phyloP scores from a whole-genome alignment of 495 filamentous ascomycete genomes.

The Neurospora sp. region DNA sequence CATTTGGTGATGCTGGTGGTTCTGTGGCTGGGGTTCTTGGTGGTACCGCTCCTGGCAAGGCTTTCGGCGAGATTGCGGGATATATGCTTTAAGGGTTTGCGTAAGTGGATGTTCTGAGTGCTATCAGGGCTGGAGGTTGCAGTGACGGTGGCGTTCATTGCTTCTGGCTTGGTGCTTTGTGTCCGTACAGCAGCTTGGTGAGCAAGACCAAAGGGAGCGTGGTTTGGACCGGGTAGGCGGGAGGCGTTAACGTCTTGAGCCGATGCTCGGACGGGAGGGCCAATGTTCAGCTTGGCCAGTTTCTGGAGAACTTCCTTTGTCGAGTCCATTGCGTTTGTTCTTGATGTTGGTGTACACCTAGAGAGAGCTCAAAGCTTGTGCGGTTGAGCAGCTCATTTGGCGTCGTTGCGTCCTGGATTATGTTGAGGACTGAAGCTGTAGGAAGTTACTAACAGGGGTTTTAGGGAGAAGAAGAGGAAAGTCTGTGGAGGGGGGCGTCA shows the following conservation, averaged over 20 bases:
- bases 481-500: background rate
- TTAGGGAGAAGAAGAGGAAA: background rate
- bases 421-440: too few species aligned
- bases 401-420: background rate
- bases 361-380: background rate
- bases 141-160: accelerated
- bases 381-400: background rate
- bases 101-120: background rate
- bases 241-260: background rate
- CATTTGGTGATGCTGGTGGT: background rate
- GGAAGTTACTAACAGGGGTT: too few species aligned
- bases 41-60: background rate
- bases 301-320: background rate
- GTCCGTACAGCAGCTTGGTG: too few species aligned
- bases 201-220: background rate
- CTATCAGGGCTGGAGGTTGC: background rate
- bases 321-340: background rate
- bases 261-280: background rate
- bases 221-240: background rate
- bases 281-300: background rate
- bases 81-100: background rate
- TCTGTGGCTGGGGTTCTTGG: background rate
- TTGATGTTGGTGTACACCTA: background rate
- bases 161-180: too few species aligned
- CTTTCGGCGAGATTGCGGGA: background rate